phyloP scores from a whole-genome alignment of 371 early-diverging fungal genomes.

The Nematocida displodere region DNA sequence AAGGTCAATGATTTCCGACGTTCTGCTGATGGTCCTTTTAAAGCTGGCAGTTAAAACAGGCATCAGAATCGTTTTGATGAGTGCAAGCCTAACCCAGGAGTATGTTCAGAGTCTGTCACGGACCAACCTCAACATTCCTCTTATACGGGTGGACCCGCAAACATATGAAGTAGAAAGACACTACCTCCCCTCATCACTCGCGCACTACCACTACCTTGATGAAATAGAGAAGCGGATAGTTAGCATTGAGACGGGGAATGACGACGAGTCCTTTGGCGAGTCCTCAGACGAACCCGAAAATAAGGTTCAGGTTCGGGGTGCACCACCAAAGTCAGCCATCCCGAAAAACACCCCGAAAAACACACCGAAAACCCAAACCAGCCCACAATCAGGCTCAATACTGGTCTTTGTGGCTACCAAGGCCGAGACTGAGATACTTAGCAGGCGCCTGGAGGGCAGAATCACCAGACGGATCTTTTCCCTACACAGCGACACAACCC shows the following conservation, averaged over 20 bases:
- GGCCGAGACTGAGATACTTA: slow-evolving; percentile 10
- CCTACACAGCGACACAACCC: slow-evolving; percentile 33
- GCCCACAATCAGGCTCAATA: slow-evolving; percentile 2
- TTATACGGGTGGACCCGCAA: slow-evolving; percentile 4
- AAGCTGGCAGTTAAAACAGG: slow-evolving; percentile 67
- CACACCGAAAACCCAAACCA: neutral
- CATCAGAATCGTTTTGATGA: slow-evolving; percentile 90
- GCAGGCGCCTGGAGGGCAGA: neutral
- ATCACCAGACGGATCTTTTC: neutral
- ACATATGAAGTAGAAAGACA: slow-evolving; percentile 18
- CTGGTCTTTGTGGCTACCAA: slow-evolving; percentile 47
- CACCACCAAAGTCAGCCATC: neutral
- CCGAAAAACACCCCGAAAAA: neutral
- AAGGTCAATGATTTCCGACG: slow-evolving; percentile 87
- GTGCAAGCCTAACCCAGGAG: slow-evolving; percentile 74
- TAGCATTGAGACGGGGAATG: neutral
- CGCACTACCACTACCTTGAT: slow-evolving; percentile 8
- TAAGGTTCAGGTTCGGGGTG: neutral
- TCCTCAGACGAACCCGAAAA: neutral
- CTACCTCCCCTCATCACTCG: slow-evolving; percentile 24
- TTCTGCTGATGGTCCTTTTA: slow-evolving; percentile 82
- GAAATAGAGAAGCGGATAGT: slow-evolving; percentile 32
- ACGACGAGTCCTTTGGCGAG: neutral
- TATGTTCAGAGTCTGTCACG: slow-evolving; percentile 5
- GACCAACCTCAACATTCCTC: neutral